Evolutionary conservation across 106 monocot genomes (phyloP), one percentile per base, ranked within the genome.

Genomic region (Narthecium ossifragum): DNA sequence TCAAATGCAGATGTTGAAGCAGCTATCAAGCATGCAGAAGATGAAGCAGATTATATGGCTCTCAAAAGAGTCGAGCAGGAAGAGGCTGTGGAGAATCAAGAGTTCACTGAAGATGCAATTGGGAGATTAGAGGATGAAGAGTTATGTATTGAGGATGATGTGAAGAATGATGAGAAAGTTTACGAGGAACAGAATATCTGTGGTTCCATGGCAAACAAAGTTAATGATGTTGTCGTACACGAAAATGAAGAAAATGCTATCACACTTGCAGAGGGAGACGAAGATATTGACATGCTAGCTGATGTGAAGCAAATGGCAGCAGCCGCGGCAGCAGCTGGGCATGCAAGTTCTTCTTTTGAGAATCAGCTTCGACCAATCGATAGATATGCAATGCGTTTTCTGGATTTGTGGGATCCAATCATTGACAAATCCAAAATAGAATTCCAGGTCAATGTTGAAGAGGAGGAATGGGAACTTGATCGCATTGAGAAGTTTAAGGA

Each of bases 31-130:
- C 84, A 87, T 17, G 91, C 98, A 59, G 98, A 98, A 77, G 98
- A 98, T 70, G 98, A 98, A 66, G 91, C 84, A 18, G 98, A 98
- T 76, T 98, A 98, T 63, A 98, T 98, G 87, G 98, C 98, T 63
- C 72, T 98, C 10, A 98, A 98, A 72, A 84, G 68, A 48, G 81
- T 98, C 17, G 90, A 98, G 52, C 71, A 87, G 55, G 98, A 98
- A 61, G 98, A 98, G 52, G 98, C 83, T 60, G 86, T 98, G 33
- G 98, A 98, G 51, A 98, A 91, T 76, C 90, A 91, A 75, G 98
- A 98, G 34, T 98, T 98, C 70, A 74, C 84, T 57, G 98, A 98
- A 58, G 98, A 98, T 64, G 74, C 69, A 31, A 61, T 80, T 61
- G 84, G 76, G 34, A 87, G 74, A 66, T 54, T 71, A 51, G 98